A percentile compares a stretch with the other conserved stretches of the same genome.
These are phyloP conservation scores for Hyphopichia khmerensis DNA, from an alignment of 1,139 yeast species.

Conservation along the genomic window DNA sequence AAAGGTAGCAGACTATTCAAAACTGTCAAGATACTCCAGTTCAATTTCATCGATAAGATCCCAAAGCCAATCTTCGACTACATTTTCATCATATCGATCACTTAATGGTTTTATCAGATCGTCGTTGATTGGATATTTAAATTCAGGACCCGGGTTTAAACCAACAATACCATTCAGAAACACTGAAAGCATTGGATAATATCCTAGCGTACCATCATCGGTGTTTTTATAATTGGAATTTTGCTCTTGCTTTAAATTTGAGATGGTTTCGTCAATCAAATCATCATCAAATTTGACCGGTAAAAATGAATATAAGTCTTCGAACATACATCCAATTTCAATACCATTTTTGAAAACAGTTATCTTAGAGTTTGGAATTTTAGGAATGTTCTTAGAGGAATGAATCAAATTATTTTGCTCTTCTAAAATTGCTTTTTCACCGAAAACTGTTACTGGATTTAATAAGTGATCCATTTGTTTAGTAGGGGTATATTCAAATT, in stretches of 20 bases:
- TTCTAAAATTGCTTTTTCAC: conserved; percentile 55
- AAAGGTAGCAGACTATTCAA: conserved; percentile 19
- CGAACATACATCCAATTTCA: conserved; percentile 62
- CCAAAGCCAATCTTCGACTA: conserved; percentile 80
- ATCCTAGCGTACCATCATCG: conserved; percentile 86
- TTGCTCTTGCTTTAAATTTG: conserved; percentile 46
- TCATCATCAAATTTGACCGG: conserved; percentile 48
- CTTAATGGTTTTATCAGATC: conserved; percentile 47
- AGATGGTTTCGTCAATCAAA: conserved; percentile 17
- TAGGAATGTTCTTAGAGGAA: conserved; percentile 29
- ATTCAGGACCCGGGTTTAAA: conserved; percentile 69
- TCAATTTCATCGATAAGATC: conserved; percentile 87
- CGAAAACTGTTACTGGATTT: conserved; percentile 70
- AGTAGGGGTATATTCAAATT: conserved; percentile 77
- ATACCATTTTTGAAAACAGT: conserved; percentile 77
- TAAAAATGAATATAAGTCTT: conserved; percentile 68
- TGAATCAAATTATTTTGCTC: conserved; percentile 17
- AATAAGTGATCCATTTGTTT: conserved; percentile 73
- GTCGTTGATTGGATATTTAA: conserved; percentile 42
- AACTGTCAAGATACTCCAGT: conserved; percentile 55
- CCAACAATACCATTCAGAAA: conserved; percentile 77
- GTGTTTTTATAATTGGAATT: conserved; percentile 48
- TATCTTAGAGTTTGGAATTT: conserved; percentile 58
- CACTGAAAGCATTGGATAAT: conserved; percentile 86
- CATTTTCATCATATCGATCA: conserved; percentile 64